These are phyloP conservation scores for Zygoascus ofunaensis DNA, from an alignment of 805 yeast genomes.

Conservation along the genomic window DNA sequence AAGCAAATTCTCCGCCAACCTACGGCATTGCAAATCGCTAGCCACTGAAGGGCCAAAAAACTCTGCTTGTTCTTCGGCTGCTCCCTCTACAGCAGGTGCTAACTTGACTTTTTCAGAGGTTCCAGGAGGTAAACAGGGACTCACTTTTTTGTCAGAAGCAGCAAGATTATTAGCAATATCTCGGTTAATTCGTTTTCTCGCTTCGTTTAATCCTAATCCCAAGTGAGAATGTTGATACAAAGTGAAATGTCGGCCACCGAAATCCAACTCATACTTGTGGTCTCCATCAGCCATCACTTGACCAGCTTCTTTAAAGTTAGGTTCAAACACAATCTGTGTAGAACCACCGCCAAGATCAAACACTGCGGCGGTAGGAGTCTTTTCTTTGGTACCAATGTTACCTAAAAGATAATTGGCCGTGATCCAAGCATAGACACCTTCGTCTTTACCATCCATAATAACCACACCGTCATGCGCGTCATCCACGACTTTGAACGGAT, in stretches of 20 bases:
- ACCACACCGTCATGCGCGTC: constrained; percentile 63
- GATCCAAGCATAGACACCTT: constrained; percentile 98
- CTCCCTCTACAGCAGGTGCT: constrained; percentile 21
- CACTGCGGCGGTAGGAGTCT: constrained; percentile 86
- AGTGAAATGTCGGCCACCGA: constrained; percentile 72
- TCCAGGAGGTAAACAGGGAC: constrained; percentile 88
- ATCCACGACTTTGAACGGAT: constrained; percentile 85
- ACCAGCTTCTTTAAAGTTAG: constrained; percentile 44
- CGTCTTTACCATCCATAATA: constrained; percentile 93
- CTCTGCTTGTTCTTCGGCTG: constrained; percentile 42
- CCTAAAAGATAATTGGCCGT: constrained; percentile 90
- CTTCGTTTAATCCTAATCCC: constrained; percentile 94
- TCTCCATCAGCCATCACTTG: constrained; percentile 76
- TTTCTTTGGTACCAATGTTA: constrained; percentile 72
- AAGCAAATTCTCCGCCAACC: constrained; percentile 69
- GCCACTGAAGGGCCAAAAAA: constrained; percentile 45
- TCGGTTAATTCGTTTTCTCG: constrained; percentile 71
- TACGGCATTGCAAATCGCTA: constrained; percentile 81
- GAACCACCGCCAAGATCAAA: constrained; percentile 98
- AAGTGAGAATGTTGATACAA: constrained; percentile 91
- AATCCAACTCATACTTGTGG: constrained; percentile 68
- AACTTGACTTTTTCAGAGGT: constrained; percentile 50
- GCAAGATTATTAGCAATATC: constrained; percentile 44
- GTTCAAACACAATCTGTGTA: constrained; percentile 97
- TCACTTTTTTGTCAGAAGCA: constrained; percentile 35